Conservation (phyloP, 1,139 yeast genomes). For the Taphrina confusa region DNA sequence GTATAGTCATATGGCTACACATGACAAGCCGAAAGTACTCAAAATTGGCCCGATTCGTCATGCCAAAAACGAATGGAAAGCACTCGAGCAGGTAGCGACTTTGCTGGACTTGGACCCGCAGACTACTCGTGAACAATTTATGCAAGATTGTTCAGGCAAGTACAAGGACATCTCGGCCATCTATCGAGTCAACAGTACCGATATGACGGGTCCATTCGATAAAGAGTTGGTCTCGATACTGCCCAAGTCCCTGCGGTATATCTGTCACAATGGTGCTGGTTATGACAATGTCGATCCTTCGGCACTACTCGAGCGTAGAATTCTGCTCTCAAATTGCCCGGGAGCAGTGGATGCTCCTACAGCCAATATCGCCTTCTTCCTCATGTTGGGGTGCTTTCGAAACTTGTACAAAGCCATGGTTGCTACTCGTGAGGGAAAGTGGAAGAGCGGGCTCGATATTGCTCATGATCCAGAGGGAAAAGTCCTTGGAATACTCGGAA, state of each 20-base stretch:
- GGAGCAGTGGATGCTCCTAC: constrained; percentile 74
- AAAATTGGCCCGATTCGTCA: constrained; percentile 41
- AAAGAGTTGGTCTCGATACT: constrained; percentile 54
- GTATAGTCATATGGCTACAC: constrained; percentile 20
- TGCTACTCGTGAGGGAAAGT: constrained; percentile 49
- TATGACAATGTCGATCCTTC: constrained; percentile 65
- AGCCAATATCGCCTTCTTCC: constrained; percentile 73
- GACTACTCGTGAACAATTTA: constrained; percentile 44
- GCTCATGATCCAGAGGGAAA: constrained; percentile 62
- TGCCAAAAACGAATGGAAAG: constrained; percentile 42
- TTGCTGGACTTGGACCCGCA: constrained; percentile 23
- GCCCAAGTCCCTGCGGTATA: constrained; percentile 53
- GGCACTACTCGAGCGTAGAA: constrained; percentile 53
- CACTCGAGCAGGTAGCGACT: constrained; percentile 40
- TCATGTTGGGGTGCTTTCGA: constrained; percentile 67
- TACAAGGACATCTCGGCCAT: constrained; percentile 46
- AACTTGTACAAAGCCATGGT: constrained; percentile 58
- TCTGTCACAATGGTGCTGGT: constrained; percentile 70
- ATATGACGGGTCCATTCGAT: constrained; percentile 56
- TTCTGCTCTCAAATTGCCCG: constrained; percentile 74
- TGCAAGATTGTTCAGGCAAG: constrained; percentile 45
- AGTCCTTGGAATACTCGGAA: constrained; percentile 69
- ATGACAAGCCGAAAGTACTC: constrained; percentile 40
- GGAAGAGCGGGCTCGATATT: constrained; percentile 45
- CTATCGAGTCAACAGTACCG: constrained; percentile 40